Percentiles rank a stretch among this genome's conserved stretches.
phyloP scores from a whole-genome alignment of 139 green algal genomes.

The Chlorella sp. region DNA sequence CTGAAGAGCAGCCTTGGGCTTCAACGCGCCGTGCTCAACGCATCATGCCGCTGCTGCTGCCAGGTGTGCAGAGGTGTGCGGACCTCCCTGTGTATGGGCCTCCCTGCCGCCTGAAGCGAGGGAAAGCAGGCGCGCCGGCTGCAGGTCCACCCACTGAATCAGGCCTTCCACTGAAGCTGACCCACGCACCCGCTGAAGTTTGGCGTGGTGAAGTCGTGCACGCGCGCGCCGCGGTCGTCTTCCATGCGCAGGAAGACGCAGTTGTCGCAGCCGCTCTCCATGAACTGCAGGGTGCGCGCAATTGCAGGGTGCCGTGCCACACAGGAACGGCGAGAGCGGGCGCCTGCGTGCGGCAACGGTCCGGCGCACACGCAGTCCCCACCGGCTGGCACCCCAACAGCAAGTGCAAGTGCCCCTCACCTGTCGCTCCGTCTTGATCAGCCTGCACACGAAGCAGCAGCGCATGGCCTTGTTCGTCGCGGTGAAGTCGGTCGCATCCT shows the following conservation, averaged over 20 bases:
- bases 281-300: conserved; percentile 29
- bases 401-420: conserved; percentile 9
- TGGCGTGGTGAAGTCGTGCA: conserved; percentile 62
- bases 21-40: neutral
- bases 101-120: too few species aligned
- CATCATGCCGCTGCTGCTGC: too few species aligned
- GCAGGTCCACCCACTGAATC: neutral
- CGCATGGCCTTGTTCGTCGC: conserved; percentile 45
- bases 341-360: too few species aligned
- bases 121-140: neutral
- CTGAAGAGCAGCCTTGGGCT: neutral
- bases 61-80: too few species aligned
- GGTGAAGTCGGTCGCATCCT: conserved; percentile 33
- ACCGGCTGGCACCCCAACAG: neutral
- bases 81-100: too few species aligned
- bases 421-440: conserved; percentile 42
- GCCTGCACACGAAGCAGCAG: conserved; percentile 41
- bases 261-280: conserved; percentile 67
- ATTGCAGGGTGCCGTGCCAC: neutral
- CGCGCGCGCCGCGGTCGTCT: conserved; percentile 39
- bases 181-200: conserved; percentile 62
- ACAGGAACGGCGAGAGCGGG: too few species aligned
- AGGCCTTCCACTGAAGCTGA: neutral
- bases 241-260: conserved; percentile 58
- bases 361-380: too few species aligned